Evolutionary conservation across 768 basidiomycete species (phyloP).

Genomic region (Amanita fuliginea): DNA sequence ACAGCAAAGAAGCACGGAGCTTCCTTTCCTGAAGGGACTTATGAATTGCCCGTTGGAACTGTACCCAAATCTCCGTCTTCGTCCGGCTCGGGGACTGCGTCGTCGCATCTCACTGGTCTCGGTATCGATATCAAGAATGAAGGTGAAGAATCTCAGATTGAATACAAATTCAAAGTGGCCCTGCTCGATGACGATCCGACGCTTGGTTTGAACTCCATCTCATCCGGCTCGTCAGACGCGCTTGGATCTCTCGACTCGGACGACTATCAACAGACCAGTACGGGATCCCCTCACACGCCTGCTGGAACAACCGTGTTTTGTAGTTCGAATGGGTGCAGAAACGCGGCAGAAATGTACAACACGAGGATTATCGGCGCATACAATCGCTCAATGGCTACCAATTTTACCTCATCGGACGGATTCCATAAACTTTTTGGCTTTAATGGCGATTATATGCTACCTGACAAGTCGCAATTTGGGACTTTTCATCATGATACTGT

Average conservation of each 20-base stretch:
- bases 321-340: neutral
- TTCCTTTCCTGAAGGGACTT: conserved; percentile 20
- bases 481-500: neutral
- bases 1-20: conserved; percentile 17
- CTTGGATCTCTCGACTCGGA: neutral
- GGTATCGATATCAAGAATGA: neutral
- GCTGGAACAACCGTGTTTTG: neutral
- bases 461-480: neutral
- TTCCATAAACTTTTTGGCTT: no score
- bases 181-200: neutral
- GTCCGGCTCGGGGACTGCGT: neutral
- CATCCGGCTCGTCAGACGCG: neutral
- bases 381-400: neutral
- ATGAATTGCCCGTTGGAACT: conserved; percentile 24
- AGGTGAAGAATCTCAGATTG: neutral
- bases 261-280: neutral
- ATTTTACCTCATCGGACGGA: no score
- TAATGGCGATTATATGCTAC: neutral
- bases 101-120: neutral
- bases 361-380: neutral
- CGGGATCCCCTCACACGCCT: neutral
- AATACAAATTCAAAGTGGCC: neutral
- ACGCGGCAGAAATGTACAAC: neutral
- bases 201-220: neutral
- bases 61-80: neutral